These are phyloP conservation scores for Firmiana major DNA, from an alignment of 345 rosid species.

Conservation along the genomic window DNA sequence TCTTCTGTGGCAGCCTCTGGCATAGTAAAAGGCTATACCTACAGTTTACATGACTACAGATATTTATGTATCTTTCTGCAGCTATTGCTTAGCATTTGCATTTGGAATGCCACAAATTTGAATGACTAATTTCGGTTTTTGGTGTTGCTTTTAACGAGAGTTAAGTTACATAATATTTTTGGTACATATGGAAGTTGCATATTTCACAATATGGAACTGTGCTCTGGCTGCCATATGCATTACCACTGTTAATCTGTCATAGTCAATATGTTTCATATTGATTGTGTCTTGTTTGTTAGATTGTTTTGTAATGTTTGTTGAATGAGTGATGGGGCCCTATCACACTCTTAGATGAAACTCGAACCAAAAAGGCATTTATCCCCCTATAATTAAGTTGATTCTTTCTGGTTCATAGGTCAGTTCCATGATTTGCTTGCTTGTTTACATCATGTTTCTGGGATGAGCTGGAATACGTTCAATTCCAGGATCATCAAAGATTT, in stretches of 20 bases:
- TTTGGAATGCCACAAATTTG: not conserved
- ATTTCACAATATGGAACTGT: not conserved
- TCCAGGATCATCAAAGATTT: not conserved
- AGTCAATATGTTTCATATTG: not conserved
- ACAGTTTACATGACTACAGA: not conserved
- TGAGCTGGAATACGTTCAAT: constrained; percentile 9
- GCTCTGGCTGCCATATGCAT: constrained; percentile 1
- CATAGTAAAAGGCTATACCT: not conserved
- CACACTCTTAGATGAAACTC: constrained; percentile 14
- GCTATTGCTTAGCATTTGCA: not conserved
- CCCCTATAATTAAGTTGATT: constrained; percentile 14
- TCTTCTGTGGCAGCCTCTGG: not conserved
- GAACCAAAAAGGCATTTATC: constrained; percentile 3
- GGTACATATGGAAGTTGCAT: not conserved
- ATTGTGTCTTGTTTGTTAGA: constrained; percentile 1
- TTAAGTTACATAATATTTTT: not conserved
- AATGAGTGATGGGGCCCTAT: constrained; percentile 18
- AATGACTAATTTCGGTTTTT: not conserved
- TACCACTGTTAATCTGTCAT: constrained; percentile 1
- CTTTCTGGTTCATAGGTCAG: constrained; percentile 15
- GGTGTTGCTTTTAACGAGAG: not conserved
- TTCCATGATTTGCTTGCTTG: constrained; percentile 20
- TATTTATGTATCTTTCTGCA: not conserved
- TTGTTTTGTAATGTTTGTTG: constrained; percentile 11
- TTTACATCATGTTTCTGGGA: constrained; percentile 16